Percentiles rank a stretch among this genome's conserved stretches.
Evolutionary conservation across 192 early-diverging fungal genomes (phyloP).

Genomic region (Coemansia umbellata): DNA sequence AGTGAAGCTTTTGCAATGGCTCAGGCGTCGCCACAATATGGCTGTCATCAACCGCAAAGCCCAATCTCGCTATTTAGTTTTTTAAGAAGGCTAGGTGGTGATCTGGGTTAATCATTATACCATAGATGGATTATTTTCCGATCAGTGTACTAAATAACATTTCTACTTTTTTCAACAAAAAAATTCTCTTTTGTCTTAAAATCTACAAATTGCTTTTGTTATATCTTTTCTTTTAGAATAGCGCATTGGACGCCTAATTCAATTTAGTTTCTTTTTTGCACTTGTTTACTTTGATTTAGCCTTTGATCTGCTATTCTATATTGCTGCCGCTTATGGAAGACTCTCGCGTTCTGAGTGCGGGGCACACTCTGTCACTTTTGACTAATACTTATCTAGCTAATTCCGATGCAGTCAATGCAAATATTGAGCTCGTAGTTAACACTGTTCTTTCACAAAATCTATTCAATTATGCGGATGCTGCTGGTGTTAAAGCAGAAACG

Average conservation of each 20-base stretch:
- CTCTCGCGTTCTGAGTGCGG: conserved; percentile 32
- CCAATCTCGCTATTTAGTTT: conserved; percentile 20
- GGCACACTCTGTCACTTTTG: conserved; percentile 44
- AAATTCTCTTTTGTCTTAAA: not conserved
- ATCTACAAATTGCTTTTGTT: not conserved
- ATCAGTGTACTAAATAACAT: not conserved
- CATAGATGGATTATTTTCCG: not conserved
- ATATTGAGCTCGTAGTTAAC: conserved; percentile 33
- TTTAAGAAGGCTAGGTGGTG: conserved; percentile 9
- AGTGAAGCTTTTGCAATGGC: conserved; percentile 47
- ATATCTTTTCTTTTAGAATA: not conserved
- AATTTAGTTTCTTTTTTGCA: not conserved
- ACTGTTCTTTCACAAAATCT: conserved; percentile 40
- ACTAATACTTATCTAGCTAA: conserved; percentile 43
- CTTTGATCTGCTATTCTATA: not conserved
- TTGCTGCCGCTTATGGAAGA: conserved; percentile 4
- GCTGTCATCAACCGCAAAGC: conserved; percentile 39
- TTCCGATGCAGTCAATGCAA: conserved; percentile 27
- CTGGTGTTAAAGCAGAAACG: conserved; percentile 8
- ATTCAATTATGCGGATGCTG: conserved; percentile 13
- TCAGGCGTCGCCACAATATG: conserved; percentile 43
- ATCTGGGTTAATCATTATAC: conserved; percentile 6
- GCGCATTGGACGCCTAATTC: not conserved
- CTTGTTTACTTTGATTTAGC: not conserved
- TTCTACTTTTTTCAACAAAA: not conserved